Base-by-base conservation (phyloP, 2,329 filamentous ascomycete genomes). In the Thielaviopsis punctulata region DNA sequence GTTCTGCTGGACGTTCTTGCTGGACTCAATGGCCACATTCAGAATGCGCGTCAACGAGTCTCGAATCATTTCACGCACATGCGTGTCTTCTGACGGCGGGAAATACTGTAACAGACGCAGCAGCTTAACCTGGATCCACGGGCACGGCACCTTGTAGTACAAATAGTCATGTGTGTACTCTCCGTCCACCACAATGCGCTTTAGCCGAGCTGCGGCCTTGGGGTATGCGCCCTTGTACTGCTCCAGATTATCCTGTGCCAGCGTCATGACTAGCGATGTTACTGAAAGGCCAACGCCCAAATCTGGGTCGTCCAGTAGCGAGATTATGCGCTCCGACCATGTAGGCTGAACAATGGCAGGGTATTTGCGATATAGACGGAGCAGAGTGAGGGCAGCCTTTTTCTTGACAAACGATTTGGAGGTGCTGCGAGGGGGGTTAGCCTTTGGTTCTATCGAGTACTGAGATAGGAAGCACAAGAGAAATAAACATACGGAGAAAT, bases 381-480 rank as follows among this genome's bases (percentile, higher is more conserved):
- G 77, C 33, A 98, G 75, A 0, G 92, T 98, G 50, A 98, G 72
- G 6, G 92, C 92, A 1, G 92, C 90, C 73, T 98, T 98, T 70
- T 98, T 98, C 75, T 98, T 98, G 55, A 98, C 92, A 60, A 98
- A 98, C 0, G 92, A 82, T 67, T 96, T 98, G 1, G 90, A 96
- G 7, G 72, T 73, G 46, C 71, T 72, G 55, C 5, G 52, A 45
- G 21, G 22, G 4, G 47, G 51, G 57, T 41, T 47, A 45, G 19
- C 44, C 25, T 6, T 21, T 9, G 4, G 22, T 12, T 54, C 3
- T 6, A 25, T 10, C n/a, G 60, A 57, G 49, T 21, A 9, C 18
- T 21, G 21, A 23, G 23, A 2, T 7, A n/a, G 33, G 54, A 39
- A 49, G 39, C 13, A 25, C 41, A 39, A 23, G 24, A 27, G 25